Base-by-base conservation (phyloP, 2,329 filamentous ascomycete genomes). In the Epichloe typhina region DNA sequence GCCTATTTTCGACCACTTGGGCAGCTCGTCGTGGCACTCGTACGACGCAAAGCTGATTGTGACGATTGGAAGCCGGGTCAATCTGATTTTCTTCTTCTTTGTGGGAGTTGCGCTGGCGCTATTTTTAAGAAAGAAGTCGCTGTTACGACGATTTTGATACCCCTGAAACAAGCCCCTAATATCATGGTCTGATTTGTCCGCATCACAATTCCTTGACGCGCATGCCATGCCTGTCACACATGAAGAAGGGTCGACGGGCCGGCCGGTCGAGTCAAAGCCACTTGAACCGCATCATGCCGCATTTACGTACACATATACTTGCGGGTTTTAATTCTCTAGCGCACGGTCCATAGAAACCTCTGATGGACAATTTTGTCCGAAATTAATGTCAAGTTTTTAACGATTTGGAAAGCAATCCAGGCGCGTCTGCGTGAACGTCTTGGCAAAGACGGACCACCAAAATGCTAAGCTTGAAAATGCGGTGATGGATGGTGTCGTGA, bases 1-100 rank as follows among this genome's bases (percentile, higher is more conserved):
- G 3, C 68, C 68, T 9, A 57, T 70, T 3, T 70, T 70, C 54
- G 60, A 66, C 37, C 68, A 71, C 52, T 59, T 70, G 7, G 68
- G 68, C 40, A 66, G 66, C 50, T 70, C 68, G 17, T 69, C 66
- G 4, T 71, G 68, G 68, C 68, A 71, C 55, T 65, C 63, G 5
- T 68, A 63, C 44, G 68, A 71, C 49, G 67, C 57, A 5, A 55
- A 51, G 36, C 52, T 58, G 41, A 56, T 58, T 35, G 50, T 55
- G 2, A 53, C 53, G 1, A 50, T 58, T 35, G 56, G 56, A 23
- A 54, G 48, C 12, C 50, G 49, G 13, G 19, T 51, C 11, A 50
- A 57, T 35, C 47, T 56, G 9, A 40, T 57, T 36, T 46, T 56
- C 21, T 53, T 58, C 49, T 56, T 57, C 46, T 54, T 56, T 38